A percentile compares a stretch with the other conserved stretches of the same genome.
Evolutionary conservation across 2,329 filamentous ascomycete genomes (phyloP).

Genomic region (Pestalotiopsis sp.): DNA sequence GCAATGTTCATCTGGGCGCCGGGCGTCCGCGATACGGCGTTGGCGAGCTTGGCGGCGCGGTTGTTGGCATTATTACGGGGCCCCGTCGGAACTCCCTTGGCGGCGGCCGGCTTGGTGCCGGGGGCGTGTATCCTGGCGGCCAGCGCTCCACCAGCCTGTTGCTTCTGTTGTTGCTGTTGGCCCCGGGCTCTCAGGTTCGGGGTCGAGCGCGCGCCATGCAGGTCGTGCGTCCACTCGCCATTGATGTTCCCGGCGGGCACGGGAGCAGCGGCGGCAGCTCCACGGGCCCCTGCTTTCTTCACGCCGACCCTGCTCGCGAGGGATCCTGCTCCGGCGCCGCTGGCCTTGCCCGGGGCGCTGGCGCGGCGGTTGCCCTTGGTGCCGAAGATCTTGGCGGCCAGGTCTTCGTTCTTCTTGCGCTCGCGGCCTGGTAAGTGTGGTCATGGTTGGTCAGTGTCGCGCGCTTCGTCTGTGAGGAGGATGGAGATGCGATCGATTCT

Average conservation of each 20-base stretch:
- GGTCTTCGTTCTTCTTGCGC: conserved; percentile 70
- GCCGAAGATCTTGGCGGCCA: conserved; percentile 75
- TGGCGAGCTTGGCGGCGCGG: conserved; percentile 45
- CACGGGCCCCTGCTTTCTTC: conserved; percentile 62
- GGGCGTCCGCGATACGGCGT: conserved; percentile 39
- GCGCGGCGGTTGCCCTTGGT: conserved; percentile 54
- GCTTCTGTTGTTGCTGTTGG: conserved; percentile 30
- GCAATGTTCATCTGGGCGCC: conserved; percentile 27
- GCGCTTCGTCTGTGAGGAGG: background rate
- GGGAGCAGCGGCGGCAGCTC: conserved; percentile 28
- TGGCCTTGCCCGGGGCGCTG: conserved; percentile 56
- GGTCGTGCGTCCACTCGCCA: conserved; percentile 73
- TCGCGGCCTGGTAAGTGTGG: conserved; percentile 56
- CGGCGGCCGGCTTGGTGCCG: conserved; percentile 32
- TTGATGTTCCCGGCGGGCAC: conserved; percentile 59
- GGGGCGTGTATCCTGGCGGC: conserved; percentile 49
- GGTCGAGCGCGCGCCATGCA: conserved; percentile 55
- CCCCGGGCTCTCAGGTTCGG: conserved; percentile 44
- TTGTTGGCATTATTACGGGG: conserved; percentile 29
- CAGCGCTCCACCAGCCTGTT: conserved; percentile 40
- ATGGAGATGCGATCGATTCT: conserved; percentile 1
- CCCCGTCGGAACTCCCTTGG: conserved; percentile 12
- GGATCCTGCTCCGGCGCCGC: conserved; percentile 48
- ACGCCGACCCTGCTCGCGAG: conserved; percentile 75
- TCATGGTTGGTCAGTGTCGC: conserved; percentile 9